Evolutionary conservation across 805 yeast genomes (phyloP).

Genomic region (Ogataea allantospora): DNA sequence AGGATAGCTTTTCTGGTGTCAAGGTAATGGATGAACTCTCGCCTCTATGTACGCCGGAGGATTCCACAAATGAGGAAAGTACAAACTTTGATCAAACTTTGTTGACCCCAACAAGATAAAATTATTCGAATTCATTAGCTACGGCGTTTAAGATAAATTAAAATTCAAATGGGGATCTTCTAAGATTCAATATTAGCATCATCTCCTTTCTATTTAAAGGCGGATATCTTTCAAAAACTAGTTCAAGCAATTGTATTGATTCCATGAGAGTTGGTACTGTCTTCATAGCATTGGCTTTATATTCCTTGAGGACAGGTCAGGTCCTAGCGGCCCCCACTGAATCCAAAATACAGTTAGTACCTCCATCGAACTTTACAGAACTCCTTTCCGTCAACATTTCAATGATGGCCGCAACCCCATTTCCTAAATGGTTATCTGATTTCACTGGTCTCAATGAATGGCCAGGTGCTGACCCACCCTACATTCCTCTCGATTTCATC

Average conservation of each 20-base stretch:
- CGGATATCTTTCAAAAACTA: neutral
- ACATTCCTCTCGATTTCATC: slow-evolving; percentile 74
- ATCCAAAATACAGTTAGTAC: neutral
- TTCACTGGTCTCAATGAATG: slow-evolving; percentile 73
- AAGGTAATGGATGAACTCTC: slow-evolving; percentile 19
- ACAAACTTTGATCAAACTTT: slow-evolving; percentile 3
- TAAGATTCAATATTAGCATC: neutral
- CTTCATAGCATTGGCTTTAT: neutral
- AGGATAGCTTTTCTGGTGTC: slow-evolving; percentile 13
- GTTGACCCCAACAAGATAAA: slow-evolving; percentile 5
- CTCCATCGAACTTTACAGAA: slow-evolving; percentile 10
- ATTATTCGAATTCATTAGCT: neutral
- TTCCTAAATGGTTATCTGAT: slow-evolving; percentile 77
- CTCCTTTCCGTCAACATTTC: slow-evolving; percentile 25
- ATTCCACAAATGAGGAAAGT: slow-evolving; percentile 1
- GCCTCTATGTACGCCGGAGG: slow-evolving; percentile 16
- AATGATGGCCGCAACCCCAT: slow-evolving; percentile 31
- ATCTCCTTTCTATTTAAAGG: neutral
- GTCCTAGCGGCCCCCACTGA: slow-evolving; percentile 6
- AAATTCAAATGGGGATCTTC: neutral
- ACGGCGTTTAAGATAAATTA: slow-evolving; percentile 4
- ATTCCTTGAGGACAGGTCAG: neutral
- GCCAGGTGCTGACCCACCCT: slow-evolving; percentile 90
- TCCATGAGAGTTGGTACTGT: neutral
- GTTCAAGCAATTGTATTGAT: neutral